Evolutionary conservation across 2,329 filamentous ascomycete genomes (phyloP), one percentile per base, ranked within the genome.

Genomic region (Elsinoe ampelina): DNA sequence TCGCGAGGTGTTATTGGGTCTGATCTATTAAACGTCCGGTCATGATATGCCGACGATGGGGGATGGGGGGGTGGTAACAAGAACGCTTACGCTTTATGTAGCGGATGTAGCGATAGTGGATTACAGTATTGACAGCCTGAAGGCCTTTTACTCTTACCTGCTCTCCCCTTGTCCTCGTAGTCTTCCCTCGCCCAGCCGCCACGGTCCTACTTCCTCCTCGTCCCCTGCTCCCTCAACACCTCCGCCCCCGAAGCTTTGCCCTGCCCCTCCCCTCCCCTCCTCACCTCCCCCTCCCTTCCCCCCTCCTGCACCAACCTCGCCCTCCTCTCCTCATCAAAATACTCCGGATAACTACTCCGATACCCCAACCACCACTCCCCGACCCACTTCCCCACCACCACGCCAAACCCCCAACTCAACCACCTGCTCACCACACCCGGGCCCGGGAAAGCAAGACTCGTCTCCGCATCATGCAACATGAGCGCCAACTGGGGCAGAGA

Each of bases 381-480:
- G 3, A 61, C 26, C 60, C 63, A 63, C 47, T 60, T 59, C 6
- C 64, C 65, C 10, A 66, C 58, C 32, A 67, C 62, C 10, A 65
- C 59, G 6, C 65, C 65, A 32, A 66, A 58, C 2, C 54, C 55
- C 57, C 61, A 67, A 48, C 58, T 62, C 55, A 62, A 12, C 38
- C 58, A 58, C 43, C 59, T 57, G 42, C 61, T 62, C 48, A 68
- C 34, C 62, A 58, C 63, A 6, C 26, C 59, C 36, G 66, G 65
- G 4, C 64, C 65, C 11, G 64, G 60, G 47, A 66, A 61, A 13
- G 63, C 65, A 57, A 67, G 32, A 55, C 63, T 64, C 34, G 64
- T 61, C 52, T 67, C 65, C 7, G 65, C 64, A 19, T 61, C 61
- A 42, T 67, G 61, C 35, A 67, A 52, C 39, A 65, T 61, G 8